Evolutionary conservation across 2,329 filamentous ascomycete species (phyloP), one percentile per base, ranked within the genome.

Genomic region (Hirsutella rhossiliensis): DNA sequence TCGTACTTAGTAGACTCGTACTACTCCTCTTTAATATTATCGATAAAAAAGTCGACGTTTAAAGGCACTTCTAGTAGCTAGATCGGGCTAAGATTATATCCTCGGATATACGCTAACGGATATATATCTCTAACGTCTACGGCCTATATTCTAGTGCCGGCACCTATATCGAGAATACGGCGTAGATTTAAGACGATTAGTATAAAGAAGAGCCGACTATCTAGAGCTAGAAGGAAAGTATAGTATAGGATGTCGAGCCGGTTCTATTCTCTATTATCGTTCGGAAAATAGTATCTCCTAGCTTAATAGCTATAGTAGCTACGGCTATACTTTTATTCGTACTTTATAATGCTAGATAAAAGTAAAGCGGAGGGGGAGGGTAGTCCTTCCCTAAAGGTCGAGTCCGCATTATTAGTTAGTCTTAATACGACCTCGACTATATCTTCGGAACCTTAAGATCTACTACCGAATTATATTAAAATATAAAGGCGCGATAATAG

Each of bases 331-430:
- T 41, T 41, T 11, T 17, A 41, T 28, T 41, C 29, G 40, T 41
- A 15, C n/a, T n/a, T 32, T 17, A 15, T 34, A 17, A 32, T 17
- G 38, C 38, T 28, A 12, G 39, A 31, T 19, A n/a, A 31, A 31
- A 41, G 15, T 41, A 42, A 19, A 20, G 39, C 28, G 39, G 39
- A 19, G 28, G 39, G 31, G 28, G 39, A 31, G 17, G 28, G 28
- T n/a, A 27, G 39, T 32, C 29, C 39, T 41, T 41, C 12, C 28
- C n/a, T 27, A 41, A 41, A 41, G 28, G 39, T 41, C n/a, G 39
- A 41, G n/a, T 41, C 39, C 39, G 39, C 28, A 41, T 41, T 27
- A 27, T 41, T 15, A 31, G 39, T n/a, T n/a, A n/a, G n/a, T n/a
- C n/a, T n/a, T n/a, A n/a, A n/a, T n/a, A n/a, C n/a, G n/a, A n/a